phyloP scores from a whole-genome alignment of 306 rosid genomes.

The Trifolium repens region DNA sequence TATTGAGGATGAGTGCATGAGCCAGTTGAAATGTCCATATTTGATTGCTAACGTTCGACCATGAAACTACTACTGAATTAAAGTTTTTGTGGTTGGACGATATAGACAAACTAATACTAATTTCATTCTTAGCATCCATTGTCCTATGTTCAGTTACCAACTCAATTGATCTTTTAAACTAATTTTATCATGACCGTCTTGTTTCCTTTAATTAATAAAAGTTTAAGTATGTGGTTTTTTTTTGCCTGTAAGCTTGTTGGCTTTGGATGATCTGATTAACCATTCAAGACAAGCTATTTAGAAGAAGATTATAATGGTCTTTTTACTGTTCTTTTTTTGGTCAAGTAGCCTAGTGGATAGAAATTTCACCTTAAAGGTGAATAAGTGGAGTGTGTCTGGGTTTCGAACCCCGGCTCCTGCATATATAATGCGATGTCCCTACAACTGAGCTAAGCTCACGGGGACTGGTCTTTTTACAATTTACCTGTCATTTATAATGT shows the following conservation, averaged over 20 bases:
- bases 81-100: slow-evolving; percentile 11
- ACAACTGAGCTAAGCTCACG: too few relatives aligned
- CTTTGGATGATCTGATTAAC: slow-evolving; percentile 29
- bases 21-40: slow-evolving; percentile 7
- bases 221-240: slow-evolving; percentile 20
- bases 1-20: slow-evolving; percentile 8
- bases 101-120: slow-evolving; percentile 9
- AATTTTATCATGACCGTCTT: slow-evolving; percentile 9
- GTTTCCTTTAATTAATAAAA: slow-evolving; percentile 27
- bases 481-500: slow-evolving; percentile 23
- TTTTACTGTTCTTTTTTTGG: not conserved
- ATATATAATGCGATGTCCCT: too few relatives aligned
- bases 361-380: too few relatives aligned
- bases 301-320: slow-evolving; percentile 25
- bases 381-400: too few relatives aligned
- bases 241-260: slow-evolving; percentile 35
- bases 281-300: slow-evolving; percentile 29
- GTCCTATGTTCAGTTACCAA: slow-evolving; percentile 15
- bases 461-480: not conserved
- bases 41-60: slow-evolving; percentile 3
- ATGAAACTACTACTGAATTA: slow-evolving; percentile 6
- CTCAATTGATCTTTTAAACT: slow-evolving; percentile 34
- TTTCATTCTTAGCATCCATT: slow-evolving; percentile 17
- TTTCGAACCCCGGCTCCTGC: too few relatives aligned
- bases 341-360: too few relatives aligned